A percentile compares a stretch with the other conserved stretches of the same genome.
phyloP scores from a whole-genome alignment of 2,329 filamentous ascomycete genomes.

The Fusarium tricinctum region DNA sequence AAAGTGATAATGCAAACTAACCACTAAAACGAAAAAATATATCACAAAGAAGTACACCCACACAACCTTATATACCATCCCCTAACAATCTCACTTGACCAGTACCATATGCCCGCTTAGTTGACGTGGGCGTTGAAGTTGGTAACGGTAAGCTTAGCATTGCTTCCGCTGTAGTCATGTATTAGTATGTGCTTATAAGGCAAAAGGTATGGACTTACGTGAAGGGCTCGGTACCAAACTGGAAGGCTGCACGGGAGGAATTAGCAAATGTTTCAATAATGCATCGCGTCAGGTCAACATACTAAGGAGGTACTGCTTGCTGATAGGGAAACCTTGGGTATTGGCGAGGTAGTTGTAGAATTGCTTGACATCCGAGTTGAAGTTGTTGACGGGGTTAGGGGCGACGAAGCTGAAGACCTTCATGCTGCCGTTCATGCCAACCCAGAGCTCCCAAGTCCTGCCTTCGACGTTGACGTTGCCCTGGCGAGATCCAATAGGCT shows the following conservation, averaged over 20 bases:
- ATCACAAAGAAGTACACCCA: neutral
- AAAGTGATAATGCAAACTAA: neutral
- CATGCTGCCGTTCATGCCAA: slow-evolving; percentile 23
- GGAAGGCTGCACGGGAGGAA: neutral
- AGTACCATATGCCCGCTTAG: neutral
- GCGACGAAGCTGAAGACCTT: slow-evolving; percentile 28
- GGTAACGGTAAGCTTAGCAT: slow-evolving; percentile 10
- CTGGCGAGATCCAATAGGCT: slow-evolving; percentile 19
- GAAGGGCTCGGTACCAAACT: slow-evolving; percentile 22
- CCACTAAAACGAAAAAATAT: neutral
- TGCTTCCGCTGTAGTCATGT: neutral
- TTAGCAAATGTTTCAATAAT: neutral
- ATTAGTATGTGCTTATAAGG: neutral
- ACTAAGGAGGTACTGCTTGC: slow-evolving; percentile 24
- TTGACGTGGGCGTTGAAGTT: slow-evolving; percentile 21
- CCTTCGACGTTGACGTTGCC: slow-evolving; percentile 18
- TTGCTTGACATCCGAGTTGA: slow-evolving; percentile 32
- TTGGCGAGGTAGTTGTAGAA: slow-evolving; percentile 31
- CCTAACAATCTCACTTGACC: accelerated
- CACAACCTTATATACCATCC: accelerated
- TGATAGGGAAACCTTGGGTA: slow-evolving; percentile 13
- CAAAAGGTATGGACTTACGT: neutral
- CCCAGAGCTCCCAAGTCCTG: slow-evolving; percentile 23
- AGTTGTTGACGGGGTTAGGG: slow-evolving; percentile 6
- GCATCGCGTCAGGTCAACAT: neutral